These are phyloP conservation scores for Candida andamanensis DNA, from an alignment of 805 yeast genomes.

Conservation along the genomic window DNA sequence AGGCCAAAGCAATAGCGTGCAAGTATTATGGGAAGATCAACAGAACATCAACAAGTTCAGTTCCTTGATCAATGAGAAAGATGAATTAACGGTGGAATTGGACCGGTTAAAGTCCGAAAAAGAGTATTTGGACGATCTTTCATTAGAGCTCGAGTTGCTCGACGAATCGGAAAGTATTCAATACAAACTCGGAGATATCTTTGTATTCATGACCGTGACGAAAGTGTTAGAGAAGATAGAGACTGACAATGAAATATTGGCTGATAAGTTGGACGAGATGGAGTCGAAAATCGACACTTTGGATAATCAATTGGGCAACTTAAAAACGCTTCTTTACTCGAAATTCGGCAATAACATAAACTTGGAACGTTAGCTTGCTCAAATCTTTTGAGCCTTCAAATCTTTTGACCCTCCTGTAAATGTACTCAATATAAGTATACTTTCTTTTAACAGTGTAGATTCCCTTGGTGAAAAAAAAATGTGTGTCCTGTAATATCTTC, in stretches of 20 bases:
- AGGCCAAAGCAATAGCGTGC: slow-evolving; percentile 50
- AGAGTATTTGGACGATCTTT: slow-evolving; percentile 82
- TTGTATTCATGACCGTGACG: slow-evolving; percentile 61
- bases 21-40: slow-evolving; percentile 82
- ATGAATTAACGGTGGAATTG: slow-evolving; percentile 48
- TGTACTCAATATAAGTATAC: too few relatives aligned
- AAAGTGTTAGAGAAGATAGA: slow-evolving; percentile 70
- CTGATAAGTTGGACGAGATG: slow-evolving; percentile 41
- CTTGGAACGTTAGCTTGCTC: slow-evolving; percentile 61
- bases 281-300: slow-evolving; percentile 46
- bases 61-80: slow-evolving; percentile 68
- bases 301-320: slow-evolving; percentile 48
- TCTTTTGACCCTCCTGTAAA: too few relatives aligned
- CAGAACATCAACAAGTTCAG: slow-evolving; percentile 85
- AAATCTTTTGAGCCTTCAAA: too few relatives aligned
- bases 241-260: slow-evolving; percentile 50
- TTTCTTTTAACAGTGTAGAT: background rate
- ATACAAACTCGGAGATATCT: slow-evolving; percentile 78
- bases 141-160: slow-evolving; percentile 77
- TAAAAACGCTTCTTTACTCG: slow-evolving; percentile 75
- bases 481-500: too few relatives aligned
- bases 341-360: slow-evolving; percentile 89
- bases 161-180: slow-evolving; percentile 69
- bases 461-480: background rate
- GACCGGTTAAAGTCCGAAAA: slow-evolving; percentile 57